Conservation (phyloP, 2,329 filamentous ascomycete genomes). For the Delphinella strobiligena region DNA sequence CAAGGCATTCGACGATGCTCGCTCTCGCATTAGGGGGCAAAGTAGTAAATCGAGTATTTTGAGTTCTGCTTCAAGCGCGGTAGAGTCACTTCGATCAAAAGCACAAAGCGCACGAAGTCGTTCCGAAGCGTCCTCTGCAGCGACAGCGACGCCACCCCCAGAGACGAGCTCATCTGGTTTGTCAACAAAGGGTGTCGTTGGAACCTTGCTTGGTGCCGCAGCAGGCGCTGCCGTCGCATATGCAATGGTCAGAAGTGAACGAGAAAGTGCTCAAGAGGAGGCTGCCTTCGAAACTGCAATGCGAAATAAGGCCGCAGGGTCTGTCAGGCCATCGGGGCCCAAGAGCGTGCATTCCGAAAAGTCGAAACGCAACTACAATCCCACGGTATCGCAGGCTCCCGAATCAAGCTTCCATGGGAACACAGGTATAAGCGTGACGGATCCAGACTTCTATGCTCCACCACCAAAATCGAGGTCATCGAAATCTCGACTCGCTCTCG, state of each 20-base stretch:
- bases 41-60: slow-evolving; percentile 2
- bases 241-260: slow-evolving; percentile 53
- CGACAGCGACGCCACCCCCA: not conserved
- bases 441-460: slow-evolving; percentile 16
- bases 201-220: slow-evolving; percentile 66
- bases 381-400: slow-evolving; percentile 20
- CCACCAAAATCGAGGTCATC: not conserved
- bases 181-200: slow-evolving; percentile 34
- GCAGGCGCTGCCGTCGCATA: slow-evolving; percentile 69
- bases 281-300: slow-evolving; percentile 23
- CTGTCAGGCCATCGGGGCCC: no score
- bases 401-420: slow-evolving; percentile 10
- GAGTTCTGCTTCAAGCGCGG: slow-evolving; percentile 1
- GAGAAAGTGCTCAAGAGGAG: slow-evolving; percentile 33
- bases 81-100: not conserved
- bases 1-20: slow-evolving; percentile 13
- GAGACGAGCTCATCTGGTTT: slow-evolving; percentile 16
- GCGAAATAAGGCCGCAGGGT: not conserved
- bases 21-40: slow-evolving; percentile 7
- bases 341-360: not conserved
- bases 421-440: slow-evolving; percentile 19
- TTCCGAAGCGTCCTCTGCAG: not conserved
- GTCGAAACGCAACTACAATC: slow-evolving; percentile 24
- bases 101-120: slow-evolving; percentile 1
- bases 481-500: slow-evolving; percentile 22